A percentile compares a stretch with the other conserved stretches of the same genome.
phyloP scores from a whole-genome alignment of 169 alveolate genomes.

The Blepharisma undulans region DNA sequence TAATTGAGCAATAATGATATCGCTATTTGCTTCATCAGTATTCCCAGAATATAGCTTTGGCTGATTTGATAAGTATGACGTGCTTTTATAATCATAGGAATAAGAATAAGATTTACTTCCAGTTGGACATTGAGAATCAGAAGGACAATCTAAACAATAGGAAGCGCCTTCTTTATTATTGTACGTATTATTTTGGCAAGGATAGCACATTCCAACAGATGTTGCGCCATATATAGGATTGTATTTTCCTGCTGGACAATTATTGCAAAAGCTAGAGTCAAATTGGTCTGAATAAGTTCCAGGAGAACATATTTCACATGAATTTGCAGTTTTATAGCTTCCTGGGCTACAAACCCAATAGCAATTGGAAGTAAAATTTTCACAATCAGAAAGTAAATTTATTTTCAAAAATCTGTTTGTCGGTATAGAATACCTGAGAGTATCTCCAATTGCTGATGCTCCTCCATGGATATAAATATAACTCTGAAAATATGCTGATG shows the following conservation, averaged over 20 bases:
- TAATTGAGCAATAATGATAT: background rate
- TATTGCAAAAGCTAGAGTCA: background rate
- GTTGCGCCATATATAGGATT: background rate
- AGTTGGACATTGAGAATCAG: background rate
- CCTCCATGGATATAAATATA: slow-evolving; percentile 3
- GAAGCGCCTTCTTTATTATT: background rate
- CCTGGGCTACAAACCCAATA: background rate
- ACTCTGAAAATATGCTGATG: background rate
- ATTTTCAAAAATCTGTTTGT: background rate
- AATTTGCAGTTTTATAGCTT: background rate
- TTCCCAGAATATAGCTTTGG: background rate
- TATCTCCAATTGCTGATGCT: background rate
- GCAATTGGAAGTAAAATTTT: background rate
- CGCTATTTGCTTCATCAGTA: background rate
- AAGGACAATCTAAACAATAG: background rate
- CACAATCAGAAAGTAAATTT: background rate
- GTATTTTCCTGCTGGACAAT: slow-evolving; percentile 7
- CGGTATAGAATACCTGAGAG: background rate
- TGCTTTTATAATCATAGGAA: background rate
- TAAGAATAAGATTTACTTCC: background rate
- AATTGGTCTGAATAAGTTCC: background rate
- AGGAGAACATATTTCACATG: background rate
- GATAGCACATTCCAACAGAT: background rate
- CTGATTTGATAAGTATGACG: background rate
- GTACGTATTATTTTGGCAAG: background rate